phyloP scores from a whole-genome alignment of 257 asterid genomes.

The Knoxia roxburghii region DNA sequence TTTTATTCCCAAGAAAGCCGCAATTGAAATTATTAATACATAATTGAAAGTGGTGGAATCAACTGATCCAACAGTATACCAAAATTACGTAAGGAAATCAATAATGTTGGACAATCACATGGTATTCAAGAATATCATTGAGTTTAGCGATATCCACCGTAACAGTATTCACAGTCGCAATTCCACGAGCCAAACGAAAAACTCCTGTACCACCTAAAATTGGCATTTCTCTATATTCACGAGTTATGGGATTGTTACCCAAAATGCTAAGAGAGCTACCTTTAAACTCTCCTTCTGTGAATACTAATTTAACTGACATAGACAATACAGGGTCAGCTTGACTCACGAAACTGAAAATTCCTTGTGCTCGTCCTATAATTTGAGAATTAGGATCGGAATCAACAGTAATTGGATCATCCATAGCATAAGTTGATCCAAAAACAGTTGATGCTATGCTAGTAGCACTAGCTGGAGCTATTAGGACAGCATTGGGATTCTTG shows the following conservation, averaged over 20 bases:
- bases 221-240: neutral
- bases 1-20: no score
- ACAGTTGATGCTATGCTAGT: neutral
- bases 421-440: neutral
- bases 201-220: neutral
- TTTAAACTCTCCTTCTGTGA: neutral
- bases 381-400: neutral
- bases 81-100: no score
- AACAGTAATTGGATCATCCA: neutral
- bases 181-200: neutral
- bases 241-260: neutral
- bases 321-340: neutral
- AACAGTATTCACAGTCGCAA: constrained; percentile 2
- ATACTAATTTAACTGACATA: neutral
- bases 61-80: no score
- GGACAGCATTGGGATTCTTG: neutral
- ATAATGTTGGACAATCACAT: neutral
- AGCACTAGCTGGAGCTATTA: neutral
- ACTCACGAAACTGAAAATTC: neutral
- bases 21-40: no score
- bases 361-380: constrained; percentile 4
- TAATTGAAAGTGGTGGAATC: no score
- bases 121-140: neutral
- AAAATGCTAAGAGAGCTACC: neutral
- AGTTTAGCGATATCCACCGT: neutral